phyloP scores from a whole-genome alignment of 2,329 filamentous ascomycete genomes.

The Talaromyces albobiverticillius region DNA sequence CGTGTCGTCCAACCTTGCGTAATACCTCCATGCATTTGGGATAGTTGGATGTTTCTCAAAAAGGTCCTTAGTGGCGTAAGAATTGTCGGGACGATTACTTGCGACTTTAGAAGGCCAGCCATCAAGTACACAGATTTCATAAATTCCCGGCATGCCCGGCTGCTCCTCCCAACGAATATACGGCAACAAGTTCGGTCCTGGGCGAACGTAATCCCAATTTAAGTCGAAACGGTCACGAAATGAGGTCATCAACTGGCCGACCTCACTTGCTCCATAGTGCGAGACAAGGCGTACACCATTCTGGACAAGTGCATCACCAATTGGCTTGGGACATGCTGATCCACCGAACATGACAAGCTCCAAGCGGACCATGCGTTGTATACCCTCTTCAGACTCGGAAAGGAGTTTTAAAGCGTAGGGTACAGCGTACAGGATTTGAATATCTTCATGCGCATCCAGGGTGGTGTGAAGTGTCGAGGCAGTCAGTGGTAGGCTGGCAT shows the following conservation, averaged over 20 bases:
- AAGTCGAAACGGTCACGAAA: conserved; percentile 52
- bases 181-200: conserved; percentile 36
- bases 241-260: conserved; percentile 61
- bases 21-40: conserved; percentile 32
- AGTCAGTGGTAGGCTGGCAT: background rate
- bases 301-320: conserved; percentile 53
- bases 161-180: conserved; percentile 42
- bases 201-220: conserved; percentile 60
- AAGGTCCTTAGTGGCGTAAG: conserved; percentile 40
- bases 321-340: conserved; percentile 56
- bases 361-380: conserved; percentile 35
- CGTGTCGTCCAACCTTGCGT: conserved; percentile 45
- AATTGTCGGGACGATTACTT: conserved; percentile 46
- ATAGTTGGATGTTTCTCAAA: conserved; percentile 3
- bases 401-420: background rate
- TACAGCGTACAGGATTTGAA: background rate
- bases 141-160: conserved; percentile 33
- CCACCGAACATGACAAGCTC: conserved; percentile 60
- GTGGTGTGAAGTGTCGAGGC: background rate
- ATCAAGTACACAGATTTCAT: conserved; percentile 33
- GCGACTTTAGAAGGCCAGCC: conserved; percentile 39
- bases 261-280: conserved; percentile 61
- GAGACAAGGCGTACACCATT: conserved; percentile 54
- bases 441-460: background rate
- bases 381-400: background rate